Base-by-base conservation (phyloP, 352 stramenopile species). In the Phytopythium litorale region DNA sequence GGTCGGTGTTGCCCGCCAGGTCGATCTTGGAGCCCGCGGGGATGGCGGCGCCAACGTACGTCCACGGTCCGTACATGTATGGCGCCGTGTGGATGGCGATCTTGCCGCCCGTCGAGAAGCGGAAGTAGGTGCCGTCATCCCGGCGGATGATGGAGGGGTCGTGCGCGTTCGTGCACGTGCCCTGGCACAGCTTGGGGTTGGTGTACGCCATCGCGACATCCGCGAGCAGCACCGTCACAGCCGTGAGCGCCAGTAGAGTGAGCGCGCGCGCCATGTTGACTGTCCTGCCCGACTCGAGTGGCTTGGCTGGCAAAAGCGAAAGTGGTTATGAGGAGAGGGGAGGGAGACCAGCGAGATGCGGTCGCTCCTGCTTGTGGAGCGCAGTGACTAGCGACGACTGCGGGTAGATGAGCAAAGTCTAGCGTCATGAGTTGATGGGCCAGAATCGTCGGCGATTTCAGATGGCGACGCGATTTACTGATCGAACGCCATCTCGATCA, bases 51-150 rank as follows among this genome's bases (percentile, higher is more conserved):
- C 73, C 76, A 28, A 75, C 56, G 58, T 85, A 82, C 28, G 66
- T 71, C 76, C 73, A 85, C 5, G 76, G 73, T 9, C 76, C 73
- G 1, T 51, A 70, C 16, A 85, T 67, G 23, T 67, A 42, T 8
- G 73, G 68, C 3, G 76, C 73, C 6, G 76, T 75, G 62, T 85
- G 76, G 35, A 85, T 70, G 8, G 76, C 71, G 48, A 85, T 76
- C 51, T 81, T 79, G 58, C 67, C 70, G 18, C 74, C 74, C 0
- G 76, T 86, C 9, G 72, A 81, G 68, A 86, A 83, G 28, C 73
- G 73, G 57, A 81, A 86, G 64, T 86, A 86, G 18, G 67, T 86
- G 57, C 76, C 74, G 56, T 86, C 70, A n/a, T 60, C 50, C 21
- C 72, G 69, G 25, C 74, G 72, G 55, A 83, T 81, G 51, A 86